Conservation (phyloP, 108 stramenopile genomes). For the Parmales sp. region DNA sequence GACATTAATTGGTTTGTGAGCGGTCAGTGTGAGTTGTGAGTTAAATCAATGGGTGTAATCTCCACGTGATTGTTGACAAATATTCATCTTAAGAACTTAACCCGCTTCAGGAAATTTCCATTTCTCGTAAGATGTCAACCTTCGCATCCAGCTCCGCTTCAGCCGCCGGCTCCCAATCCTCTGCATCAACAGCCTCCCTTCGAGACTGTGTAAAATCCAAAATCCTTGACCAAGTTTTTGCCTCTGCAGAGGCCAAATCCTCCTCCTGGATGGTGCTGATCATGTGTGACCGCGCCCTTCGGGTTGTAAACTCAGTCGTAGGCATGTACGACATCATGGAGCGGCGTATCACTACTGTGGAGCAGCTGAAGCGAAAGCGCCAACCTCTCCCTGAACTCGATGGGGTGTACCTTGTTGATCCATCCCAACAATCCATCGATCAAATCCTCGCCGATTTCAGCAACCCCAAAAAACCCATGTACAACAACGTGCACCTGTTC, state of each 20-base stretch:
- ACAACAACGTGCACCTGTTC: conserved; percentile 71
- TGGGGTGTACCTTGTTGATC: conserved; percentile 74
- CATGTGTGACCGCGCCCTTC: conserved; percentile 57
- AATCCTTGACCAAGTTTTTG: too few relatives aligned
- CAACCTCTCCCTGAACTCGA: conserved; percentile 88
- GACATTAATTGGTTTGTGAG: too few relatives aligned
- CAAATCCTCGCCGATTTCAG: conserved; percentile 57
- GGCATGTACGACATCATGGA: conserved; percentile 92
- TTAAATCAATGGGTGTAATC: too few relatives aligned
- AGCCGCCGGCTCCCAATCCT: too few relatives aligned
- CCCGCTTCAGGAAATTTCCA: too few relatives aligned
- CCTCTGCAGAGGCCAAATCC: neutral
- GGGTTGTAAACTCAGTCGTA: conserved; percentile 66
- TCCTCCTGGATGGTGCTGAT: conserved; percentile 55
- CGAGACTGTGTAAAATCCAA: too few relatives aligned
- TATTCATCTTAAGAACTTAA: too few relatives aligned
- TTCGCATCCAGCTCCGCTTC: too few relatives aligned
- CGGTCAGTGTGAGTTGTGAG: too few relatives aligned
- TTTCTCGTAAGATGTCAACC: too few relatives aligned
- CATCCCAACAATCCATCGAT: conserved; percentile 59
- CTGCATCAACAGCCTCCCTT: too few relatives aligned
- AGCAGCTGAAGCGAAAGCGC: conserved; percentile 68
- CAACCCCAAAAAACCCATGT: conserved; percentile 49
- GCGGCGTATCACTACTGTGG: conserved; percentile 71
- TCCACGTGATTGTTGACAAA: too few relatives aligned